Base-by-base conservation (phyloP, 805 yeast species). In the Lachancea dasiensis region DNA sequence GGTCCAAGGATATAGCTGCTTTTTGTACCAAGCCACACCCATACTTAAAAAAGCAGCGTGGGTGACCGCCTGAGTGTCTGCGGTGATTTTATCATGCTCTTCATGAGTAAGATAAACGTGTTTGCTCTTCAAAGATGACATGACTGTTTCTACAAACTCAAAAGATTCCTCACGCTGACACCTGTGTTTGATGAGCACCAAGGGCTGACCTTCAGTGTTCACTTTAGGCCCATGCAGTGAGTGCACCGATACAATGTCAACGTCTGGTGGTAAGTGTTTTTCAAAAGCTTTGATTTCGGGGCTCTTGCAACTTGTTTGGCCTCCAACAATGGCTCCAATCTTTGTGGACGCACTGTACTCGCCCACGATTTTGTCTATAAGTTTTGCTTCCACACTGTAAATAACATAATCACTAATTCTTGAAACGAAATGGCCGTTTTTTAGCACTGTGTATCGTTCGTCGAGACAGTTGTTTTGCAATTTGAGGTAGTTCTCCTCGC, bases 31-130 rank as follows among this genome's bases (percentile, higher is more conserved):
- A 5, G 97, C 97, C 6, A 79, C 77, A 4, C 98, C 98, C 98
- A 92, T 92, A 40, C 94, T 81, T 42, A 92, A 67, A 54, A 92
- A 92, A 0, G 97, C 97, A 9, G 97, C 97, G 58, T 92, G 98
- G 0, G 98, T 92, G 13, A 90, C 95, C 0, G 97, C 97, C 60
- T 92, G 98, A 2, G 97, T 92, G 58, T 92, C 98, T 0, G 98
- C 98, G 0, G 98, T 90, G 45, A 92, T 90, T 50, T 73, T 76
- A 59, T 92, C 98, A 58, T 92, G 98, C 56, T 89, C 89, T 37
- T 75, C 70, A n/a, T 92, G 95, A 0, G 86, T 70, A 22, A 92
- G 67, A 38, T 77, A 71, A 18, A 87, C 97, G 24, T 74, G 68
- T 46, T 81, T 82, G 9, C 96, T 86, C 21, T 82, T 67, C 36